Evolutionary conservation across 2,329 filamentous ascomycete species (phyloP), one percentile per base, ranked within the genome.

Genomic region (Chaetomium olivaceum): DNA sequence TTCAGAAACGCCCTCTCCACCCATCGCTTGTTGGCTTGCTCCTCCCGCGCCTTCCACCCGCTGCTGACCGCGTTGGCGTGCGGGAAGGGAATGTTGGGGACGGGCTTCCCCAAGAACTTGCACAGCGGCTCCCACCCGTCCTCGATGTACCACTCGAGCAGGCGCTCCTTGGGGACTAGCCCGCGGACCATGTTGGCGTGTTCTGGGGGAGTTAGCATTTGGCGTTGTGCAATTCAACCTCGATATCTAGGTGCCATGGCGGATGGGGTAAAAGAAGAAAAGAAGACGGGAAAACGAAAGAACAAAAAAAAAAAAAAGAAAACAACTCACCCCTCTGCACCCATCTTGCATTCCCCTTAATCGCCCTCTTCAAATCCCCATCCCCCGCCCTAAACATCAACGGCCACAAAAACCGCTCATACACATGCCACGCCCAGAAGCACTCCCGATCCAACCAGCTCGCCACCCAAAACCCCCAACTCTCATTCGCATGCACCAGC

Each of bases 101-200:
- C 70, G 0, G 73, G 72, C 63, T 77, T 76, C 16, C 73, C 74
- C 1, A 80, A 66, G 55, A 81, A 81, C 51, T 72, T 62, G 70
- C 79, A 81, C 2, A 81, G 75, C 11, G 78, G 78, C 57, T 71
- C 75, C 79, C 79, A 80, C 16, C 78, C 78, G 23, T 81, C 75
- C 39, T 75, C 70, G 0, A 77, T 71, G 11, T 74, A 71, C 73
- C 74, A 80, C 58, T 80, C 78, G 3, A 81, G 73, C 14, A 79
- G 67, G 12, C 73, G 69, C 1, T 77, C 75, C 6, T 67, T 67
- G 0, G 76, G 66, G n/a, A 79, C 76, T 7, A 79, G 65, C 11
- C 72, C 73, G 12, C 75, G 73, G 23, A 79, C 72, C 73, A 76
- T 75, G 64, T 69, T 69, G 59, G 69, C 70, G 68, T 77, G 76